Evolutionary conservation across 2,329 filamentous ascomycete genomes (phyloP), one percentile per base, ranked within the genome.

Genomic region (Beauveria australis): DNA sequence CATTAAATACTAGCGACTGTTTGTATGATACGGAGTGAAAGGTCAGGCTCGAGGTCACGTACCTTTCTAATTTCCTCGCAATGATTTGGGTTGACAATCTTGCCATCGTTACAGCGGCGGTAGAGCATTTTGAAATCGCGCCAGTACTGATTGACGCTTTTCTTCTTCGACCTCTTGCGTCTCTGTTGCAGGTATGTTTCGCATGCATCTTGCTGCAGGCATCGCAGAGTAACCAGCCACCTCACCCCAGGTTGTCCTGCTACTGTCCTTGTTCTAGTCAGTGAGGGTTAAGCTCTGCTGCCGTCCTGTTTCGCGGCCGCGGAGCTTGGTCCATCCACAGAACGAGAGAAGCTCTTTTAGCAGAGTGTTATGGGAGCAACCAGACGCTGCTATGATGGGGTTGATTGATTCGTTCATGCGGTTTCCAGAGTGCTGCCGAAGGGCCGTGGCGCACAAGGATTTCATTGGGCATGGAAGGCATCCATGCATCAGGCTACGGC

Each of bases 161-260:
- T 30, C 8, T 30, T 30, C 28, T 30, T 30, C 8, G 28, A 30
- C 28, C 8, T 30, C 28, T 30, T 30, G 8, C 28, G 28, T 79
- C n/a, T n/a, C n/a, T n/a, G n/a, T n/a, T n/a, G n/a, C n/a, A n/a
- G n/a, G n/a, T n/a, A n/a, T n/a, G n/a, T n/a, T n/a, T n/a, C n/a
- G n/a, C n/a, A n/a, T 22, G 1, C 76, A 78, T 67, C 41, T 43
- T 43, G 41, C 16, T 43, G 41, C 41, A n/a, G 14, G 41, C 41
- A n/a, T n/a, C 41, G 18, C 41, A 18, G 41, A 43, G 7, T 43
- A 43, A n/a, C 41, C 41, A 43, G 41, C 41, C 41, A 43, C 41
- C 41, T 43, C 41, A 43, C 19, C 41, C 41, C 18, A 28, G 8
- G 28, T 28, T 28, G 28, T 28, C 28, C 28, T 28, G 28, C 28